Evolutionary conservation across 345 rosid species (phyloP).

Genomic region (Populus nigra): DNA sequence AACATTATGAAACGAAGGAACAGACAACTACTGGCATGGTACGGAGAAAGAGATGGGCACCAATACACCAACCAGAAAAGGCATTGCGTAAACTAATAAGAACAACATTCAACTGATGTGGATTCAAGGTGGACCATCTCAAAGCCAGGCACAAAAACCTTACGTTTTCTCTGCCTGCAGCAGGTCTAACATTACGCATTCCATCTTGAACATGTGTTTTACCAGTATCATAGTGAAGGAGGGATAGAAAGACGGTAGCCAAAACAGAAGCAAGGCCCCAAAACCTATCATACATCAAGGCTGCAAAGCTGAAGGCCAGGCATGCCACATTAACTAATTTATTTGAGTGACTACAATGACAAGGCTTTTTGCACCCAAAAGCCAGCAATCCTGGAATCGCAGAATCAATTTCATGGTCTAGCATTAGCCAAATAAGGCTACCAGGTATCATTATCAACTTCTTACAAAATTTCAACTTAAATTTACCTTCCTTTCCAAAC

Average conservation of each 20-base stretch:
- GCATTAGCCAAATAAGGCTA: neutral
- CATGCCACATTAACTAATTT: neutral
- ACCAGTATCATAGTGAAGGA: neutral
- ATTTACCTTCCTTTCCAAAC: neutral
- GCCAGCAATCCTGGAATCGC: neutral
- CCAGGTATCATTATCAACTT: neutral
- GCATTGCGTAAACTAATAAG: neutral
- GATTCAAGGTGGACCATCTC: neutral
- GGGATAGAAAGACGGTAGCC: neutral
- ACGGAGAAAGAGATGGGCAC: neutral
- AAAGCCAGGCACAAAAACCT: neutral
- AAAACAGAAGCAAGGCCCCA: neutral
- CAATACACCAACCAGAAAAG: neutral
- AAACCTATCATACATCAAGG: neutral
- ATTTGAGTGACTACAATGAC: neutral
- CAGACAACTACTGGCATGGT: neutral
- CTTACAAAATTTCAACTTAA: neutral
- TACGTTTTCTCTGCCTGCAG: neutral
- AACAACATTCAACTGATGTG: neutral
- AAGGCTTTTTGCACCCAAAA: neutral
- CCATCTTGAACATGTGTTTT: neutral
- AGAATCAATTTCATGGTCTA: neutral
- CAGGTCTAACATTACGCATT: neutral
- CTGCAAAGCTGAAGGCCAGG: neutral
- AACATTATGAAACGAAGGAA: neutral